Evolutionary conservation across 2,329 filamentous ascomycete genomes (phyloP), one percentile per base, ranked within the genome.

Genomic region (Xylariaceae sp.): DNA sequence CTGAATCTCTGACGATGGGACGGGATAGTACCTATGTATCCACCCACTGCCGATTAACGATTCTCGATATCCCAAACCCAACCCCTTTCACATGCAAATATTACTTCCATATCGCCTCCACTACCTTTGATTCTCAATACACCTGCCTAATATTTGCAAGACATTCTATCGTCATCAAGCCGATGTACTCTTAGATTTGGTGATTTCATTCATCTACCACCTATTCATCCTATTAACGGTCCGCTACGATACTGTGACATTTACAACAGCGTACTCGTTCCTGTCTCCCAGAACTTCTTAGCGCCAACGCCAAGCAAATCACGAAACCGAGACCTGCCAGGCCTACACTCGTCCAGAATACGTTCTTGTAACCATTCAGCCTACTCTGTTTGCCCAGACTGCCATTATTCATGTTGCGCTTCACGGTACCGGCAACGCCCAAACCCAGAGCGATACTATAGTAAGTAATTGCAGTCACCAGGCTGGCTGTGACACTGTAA

Each of bases 371-470:
- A 7, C 65, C 63, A 26, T 42, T 43, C 21, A 67, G 47, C 39
- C 57, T 60, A 27, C 40, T 47, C 13, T 53, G 20, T 16, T 30
- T 24, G 3, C 57, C 59, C 30, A 35, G 24, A 10, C 46, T 50
- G 6, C 55, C 58, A 24, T 32, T 45, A 35, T 65, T 63, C 0
- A 75, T 65, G 5, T 74, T 70, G 0, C 71, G 69, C 63, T 88
- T 84, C 2, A 88, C 79, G 0, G 84, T 88, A 0, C 84, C 85
- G 0, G 85, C 85, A 39, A 90, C 79, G 0, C 86, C 87, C 0
- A 90, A 74, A 0, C 83, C 84, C 2, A 89, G 68, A 1, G 82
- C 83, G 27, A 89, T 88, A 53, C 80, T 81, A 64, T 89, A 90
- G 67, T 90, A 88, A 56, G 89, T 81, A 9, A 86, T 75, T 0